Conservation (phyloP, 345 rosid genomes). For the Brassica juncea region DNA sequence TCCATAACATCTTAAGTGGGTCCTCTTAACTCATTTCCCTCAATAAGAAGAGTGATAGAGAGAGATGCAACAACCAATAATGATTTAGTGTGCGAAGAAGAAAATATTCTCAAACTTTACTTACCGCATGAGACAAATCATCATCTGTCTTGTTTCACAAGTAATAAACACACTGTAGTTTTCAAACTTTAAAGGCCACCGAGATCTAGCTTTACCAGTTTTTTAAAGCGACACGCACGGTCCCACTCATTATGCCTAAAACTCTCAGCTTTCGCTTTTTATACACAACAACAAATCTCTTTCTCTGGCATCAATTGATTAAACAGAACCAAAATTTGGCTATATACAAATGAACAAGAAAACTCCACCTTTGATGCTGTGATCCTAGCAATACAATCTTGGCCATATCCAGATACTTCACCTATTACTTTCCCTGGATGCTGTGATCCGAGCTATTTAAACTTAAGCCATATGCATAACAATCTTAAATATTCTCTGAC, state of each 20-base stretch:
- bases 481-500: neutral
- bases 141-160: constrained; percentile 8
- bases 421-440: too few relatives aligned
- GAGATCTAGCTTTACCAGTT: neutral
- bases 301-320: constrained; percentile 16
- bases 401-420: neutral
- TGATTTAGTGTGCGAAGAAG: too few relatives aligned
- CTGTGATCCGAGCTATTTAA: too few relatives aligned
- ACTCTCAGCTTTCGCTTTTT: neutral
- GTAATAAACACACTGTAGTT: neutral
- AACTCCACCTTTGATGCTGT: constrained; percentile 16
- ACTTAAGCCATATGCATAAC: neutral
- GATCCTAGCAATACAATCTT: constrained; percentile 9
- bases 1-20: neutral
- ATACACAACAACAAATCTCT: constrained; percentile 7
- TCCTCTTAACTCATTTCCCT: neutral
- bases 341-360: constrained; percentile 15
- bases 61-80: too few relatives aligned
- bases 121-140: neutral
- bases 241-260: neutral
- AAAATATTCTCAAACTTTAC: too few relatives aligned
- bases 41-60: too few relatives aligned
- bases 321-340: constrained; percentile 15
- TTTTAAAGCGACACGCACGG: neutral
- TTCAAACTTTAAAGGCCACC: neutral